These are phyloP conservation scores for Gynochthodes officinalis DNA, from an alignment of 257 asterid species.

Conservation along the genomic window DNA sequence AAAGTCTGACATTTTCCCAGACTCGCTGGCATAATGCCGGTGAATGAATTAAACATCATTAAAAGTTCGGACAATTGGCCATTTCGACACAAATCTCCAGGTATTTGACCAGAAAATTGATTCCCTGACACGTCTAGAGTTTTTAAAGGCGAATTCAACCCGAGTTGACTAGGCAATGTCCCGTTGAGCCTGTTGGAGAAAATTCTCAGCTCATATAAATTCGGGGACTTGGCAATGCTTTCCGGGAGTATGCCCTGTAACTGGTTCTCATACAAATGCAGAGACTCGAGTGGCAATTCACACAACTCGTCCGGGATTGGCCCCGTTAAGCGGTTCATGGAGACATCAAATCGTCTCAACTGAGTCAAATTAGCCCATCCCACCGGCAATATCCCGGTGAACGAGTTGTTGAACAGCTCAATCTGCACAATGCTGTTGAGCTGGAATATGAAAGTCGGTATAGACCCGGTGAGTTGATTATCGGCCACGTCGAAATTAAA, in stretches of 20 bases:
- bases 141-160: slow-evolving; percentile 54
- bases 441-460: slow-evolving; percentile 44
- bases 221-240: slow-evolving; percentile 56
- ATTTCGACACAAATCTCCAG: slow-evolving; percentile 49
- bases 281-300: slow-evolving; percentile 68
- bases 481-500: slow-evolving; percentile 50
- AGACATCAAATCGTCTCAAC: slow-evolving; percentile 65
- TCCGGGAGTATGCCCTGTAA: slow-evolving; percentile 66
- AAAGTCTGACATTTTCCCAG: slow-evolving; percentile 56
- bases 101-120: slow-evolving; percentile 53
- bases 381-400: slow-evolving; percentile 49
- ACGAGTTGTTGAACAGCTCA: slow-evolving; percentile 61
- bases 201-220: slow-evolving; percentile 51
- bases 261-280: slow-evolving; percentile 49
- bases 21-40: slow-evolving; percentile 59
- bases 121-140: slow-evolving; percentile 50
- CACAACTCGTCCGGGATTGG: slow-evolving; percentile 63
- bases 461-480: slow-evolving; percentile 50
- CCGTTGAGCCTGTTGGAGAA: slow-evolving; percentile 54
- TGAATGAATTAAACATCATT: slow-evolving; percentile 41
- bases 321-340: slow-evolving; percentile 60
- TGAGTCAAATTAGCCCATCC: slow-evolving; percentile 73
- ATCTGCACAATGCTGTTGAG: slow-evolving; percentile 56
- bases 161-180: slow-evolving; percentile 60
- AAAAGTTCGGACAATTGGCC: slow-evolving; percentile 47